Evolutionary conservation across 2,329 filamentous ascomycete species (phyloP).

Genomic region (Colletotrichum spaethianum): DNA sequence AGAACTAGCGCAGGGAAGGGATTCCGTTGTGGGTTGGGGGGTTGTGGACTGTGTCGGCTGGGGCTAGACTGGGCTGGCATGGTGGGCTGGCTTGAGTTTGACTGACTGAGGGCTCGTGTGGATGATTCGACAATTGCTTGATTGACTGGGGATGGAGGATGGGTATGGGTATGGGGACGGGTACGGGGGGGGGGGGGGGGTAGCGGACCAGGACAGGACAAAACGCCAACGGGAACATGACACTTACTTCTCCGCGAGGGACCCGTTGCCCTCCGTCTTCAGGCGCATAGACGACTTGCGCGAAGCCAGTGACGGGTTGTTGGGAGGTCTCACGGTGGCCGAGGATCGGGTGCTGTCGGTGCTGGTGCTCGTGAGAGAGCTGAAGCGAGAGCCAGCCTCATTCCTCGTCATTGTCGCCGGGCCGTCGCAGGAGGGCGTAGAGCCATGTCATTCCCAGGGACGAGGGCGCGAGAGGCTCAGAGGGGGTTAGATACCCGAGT

Average conservation of each 20-base stretch:
- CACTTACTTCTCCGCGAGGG: slow-evolving; percentile 52
- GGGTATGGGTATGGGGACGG: background rate
- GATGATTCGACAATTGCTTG: slow-evolving; percentile 18
- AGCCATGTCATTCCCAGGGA: slow-evolving; percentile 41
- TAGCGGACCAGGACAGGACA: slow-evolving; percentile 4
- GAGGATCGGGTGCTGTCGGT: slow-evolving; percentile 77
- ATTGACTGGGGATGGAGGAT: slow-evolving; percentile 16
- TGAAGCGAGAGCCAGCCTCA: slow-evolving; percentile 75
- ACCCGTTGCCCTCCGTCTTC: slow-evolving; percentile 61
- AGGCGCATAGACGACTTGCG: slow-evolving; percentile 49
- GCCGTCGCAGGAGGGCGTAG: slow-evolving; percentile 46
- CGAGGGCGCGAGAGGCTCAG: slow-evolving; percentile 2
- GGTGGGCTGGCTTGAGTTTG: slow-evolving; percentile 20
- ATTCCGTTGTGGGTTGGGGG: background rate
- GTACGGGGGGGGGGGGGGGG: background rate
- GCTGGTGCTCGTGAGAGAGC: slow-evolving; percentile 75
- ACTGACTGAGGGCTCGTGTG: slow-evolving; percentile 1
- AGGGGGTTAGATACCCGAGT: background rate
- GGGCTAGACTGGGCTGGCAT: slow-evolving; percentile 18
- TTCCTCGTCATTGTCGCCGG: slow-evolving; percentile 76
- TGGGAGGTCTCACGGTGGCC: slow-evolving; percentile 72
- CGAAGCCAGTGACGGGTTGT: slow-evolving; percentile 51
- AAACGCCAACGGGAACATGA: slow-evolving; percentile 16
- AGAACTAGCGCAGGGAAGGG: background rate
- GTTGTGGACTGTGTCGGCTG: background rate